These are phyloP conservation scores for Spinacia oleracea DNA, from an alignment of 179 eudicot species.

Conservation along the genomic window DNA sequence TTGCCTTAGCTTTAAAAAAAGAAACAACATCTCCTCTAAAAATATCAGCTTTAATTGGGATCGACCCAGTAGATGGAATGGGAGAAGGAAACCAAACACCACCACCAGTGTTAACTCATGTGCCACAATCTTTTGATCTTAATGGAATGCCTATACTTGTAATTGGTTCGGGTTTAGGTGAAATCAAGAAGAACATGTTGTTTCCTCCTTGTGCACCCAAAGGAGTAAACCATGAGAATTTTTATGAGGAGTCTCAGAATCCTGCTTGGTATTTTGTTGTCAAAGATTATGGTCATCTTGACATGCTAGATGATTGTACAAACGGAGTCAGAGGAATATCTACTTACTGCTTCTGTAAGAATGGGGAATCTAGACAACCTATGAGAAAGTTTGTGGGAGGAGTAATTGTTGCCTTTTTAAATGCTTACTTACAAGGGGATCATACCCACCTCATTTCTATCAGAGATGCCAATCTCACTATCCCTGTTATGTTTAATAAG, in stretches of 20 bases:
- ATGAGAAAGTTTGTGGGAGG: constrained; percentile 89
- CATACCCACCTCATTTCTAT: constrained; percentile 35
- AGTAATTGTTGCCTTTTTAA: constrained; percentile 61
- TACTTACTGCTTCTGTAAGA: constrained; percentile 62
- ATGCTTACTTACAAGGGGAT: constrained; percentile 59
- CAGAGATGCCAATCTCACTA: constrained; percentile 34
- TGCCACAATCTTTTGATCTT: constrained; percentile 60
- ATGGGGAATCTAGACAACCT: constrained; percentile 71
- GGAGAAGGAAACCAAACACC: constrained; percentile 65
- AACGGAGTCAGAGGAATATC: constrained; percentile 61
- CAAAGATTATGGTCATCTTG: constrained; percentile 68
- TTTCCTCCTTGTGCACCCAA: constrained; percentile 79
- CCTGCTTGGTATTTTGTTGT: constrained; percentile 72
- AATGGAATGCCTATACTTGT: constrained; percentile 46
- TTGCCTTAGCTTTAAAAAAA: constrained; percentile 49
- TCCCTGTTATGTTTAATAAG: constrained; percentile 54
- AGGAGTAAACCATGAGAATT: constrained; percentile 73
- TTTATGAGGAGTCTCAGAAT: constrained; percentile 51
- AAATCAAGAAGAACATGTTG: constrained; percentile 46
- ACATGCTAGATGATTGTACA: constrained; percentile 72
- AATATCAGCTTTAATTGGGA: constrained; percentile 63
- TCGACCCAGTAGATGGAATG: constrained; percentile 88
- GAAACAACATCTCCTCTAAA: constrained; percentile 30
- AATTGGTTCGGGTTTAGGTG: constrained; percentile 72
- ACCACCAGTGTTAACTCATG: constrained; percentile 61